A percentile compares a stretch with the other conserved stretches of the same genome.
These are phyloP conservation scores for Funneliformis caledonium DNA, from an alignment of 371 early-diverging fungal species.

Conservation along the genomic window DNA sequence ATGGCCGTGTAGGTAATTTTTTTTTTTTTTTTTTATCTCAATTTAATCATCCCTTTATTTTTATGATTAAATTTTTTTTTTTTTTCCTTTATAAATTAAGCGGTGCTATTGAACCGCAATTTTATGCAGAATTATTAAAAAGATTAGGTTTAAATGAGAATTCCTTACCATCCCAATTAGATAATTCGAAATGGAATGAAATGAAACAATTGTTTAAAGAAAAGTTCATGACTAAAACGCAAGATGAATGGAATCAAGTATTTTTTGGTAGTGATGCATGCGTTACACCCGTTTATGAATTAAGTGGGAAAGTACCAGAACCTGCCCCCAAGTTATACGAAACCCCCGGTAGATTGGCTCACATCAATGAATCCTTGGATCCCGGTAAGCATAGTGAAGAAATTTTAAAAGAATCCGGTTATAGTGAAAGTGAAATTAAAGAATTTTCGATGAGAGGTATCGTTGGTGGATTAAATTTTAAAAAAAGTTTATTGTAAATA, in stretches of 20 bases:
- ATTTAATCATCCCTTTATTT: no score
- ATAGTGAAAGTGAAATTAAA: constrained; percentile 49
- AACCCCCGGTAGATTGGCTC: background rate
- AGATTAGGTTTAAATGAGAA: constrained; percentile 55
- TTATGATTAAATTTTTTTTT: no score
- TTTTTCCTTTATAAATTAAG: constrained; percentile 43
- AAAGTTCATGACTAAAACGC: constrained; percentile 63
- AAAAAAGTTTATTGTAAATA: background rate
- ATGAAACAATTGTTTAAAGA: constrained; percentile 58
- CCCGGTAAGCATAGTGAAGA: constrained; percentile 59
- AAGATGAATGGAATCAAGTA: constrained; percentile 68
- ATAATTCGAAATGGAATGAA: constrained; percentile 58
- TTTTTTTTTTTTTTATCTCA: background rate
- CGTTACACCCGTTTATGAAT: constrained; percentile 69
- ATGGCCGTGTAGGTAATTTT: constrained; percentile 65
- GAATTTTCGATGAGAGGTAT: constrained; percentile 45
- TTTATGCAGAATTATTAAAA: constrained; percentile 63
- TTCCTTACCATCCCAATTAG: constrained; percentile 56
- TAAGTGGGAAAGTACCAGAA: constrained; percentile 46
- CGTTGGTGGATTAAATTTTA: constrained; percentile 14
- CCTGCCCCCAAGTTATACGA: constrained; percentile 26
- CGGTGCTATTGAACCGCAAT: constrained; percentile 75
- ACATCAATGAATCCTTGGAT: background rate
- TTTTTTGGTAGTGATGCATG: constrained; percentile 76
- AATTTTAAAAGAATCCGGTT: constrained; percentile 61